phyloP scores from a whole-genome alignment of 129 eudicot species.

The Scalesia atractyloides region DNA sequence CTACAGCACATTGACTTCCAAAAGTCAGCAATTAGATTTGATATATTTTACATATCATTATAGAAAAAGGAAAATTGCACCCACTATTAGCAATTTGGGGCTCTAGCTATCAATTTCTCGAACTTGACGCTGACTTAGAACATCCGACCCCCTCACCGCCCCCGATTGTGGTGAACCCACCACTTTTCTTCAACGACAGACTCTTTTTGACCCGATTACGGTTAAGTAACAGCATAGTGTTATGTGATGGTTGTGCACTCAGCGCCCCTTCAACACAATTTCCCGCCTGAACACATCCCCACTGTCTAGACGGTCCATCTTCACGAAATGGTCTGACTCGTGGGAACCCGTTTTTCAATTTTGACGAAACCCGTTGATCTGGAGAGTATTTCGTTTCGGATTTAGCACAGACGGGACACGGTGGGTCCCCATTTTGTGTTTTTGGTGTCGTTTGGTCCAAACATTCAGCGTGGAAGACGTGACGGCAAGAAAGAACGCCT shows the following conservation, averaged over 20 bases:
- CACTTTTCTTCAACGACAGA: slow-evolving; percentile 49
- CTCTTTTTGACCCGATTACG: slow-evolving; percentile 51
- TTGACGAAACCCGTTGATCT: slow-evolving; percentile 46
- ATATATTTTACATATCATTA: slow-evolving; percentile 20
- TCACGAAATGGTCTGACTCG: slow-evolving; percentile 56
- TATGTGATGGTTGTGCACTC: slow-evolving; percentile 50
- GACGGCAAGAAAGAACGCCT: slow-evolving; percentile 85
- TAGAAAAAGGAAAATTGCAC: slow-evolving; percentile 6
- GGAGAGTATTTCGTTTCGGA: slow-evolving; percentile 48
- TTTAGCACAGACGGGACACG: slow-evolving; percentile 72
- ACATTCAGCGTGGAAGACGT: slow-evolving; percentile 91
- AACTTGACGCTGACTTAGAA: slow-evolving; percentile 48
- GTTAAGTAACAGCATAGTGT: slow-evolving; percentile 59
- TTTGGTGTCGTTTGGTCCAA: slow-evolving; percentile 84
- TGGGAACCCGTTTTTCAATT: slow-evolving; percentile 45
- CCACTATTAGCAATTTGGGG: slow-evolving; percentile 29
- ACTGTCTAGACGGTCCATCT: slow-evolving; percentile 65
- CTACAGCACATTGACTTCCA: slow-evolving; percentile 17
- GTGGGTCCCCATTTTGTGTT: slow-evolving; percentile 72
- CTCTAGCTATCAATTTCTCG: slow-evolving; percentile 33
- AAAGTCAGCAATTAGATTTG: slow-evolving; percentile 22
- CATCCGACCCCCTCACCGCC: slow-evolving; percentile 58
- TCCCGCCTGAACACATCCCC: slow-evolving; percentile 80
- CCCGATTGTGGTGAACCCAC: slow-evolving; percentile 50
- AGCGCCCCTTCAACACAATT: slow-evolving; percentile 83